Evolutionary conservation across 257 asterid genomes (phyloP), one percentile per base, ranked within the genome.

Genomic region (Lavandula angustifolia): DNA sequence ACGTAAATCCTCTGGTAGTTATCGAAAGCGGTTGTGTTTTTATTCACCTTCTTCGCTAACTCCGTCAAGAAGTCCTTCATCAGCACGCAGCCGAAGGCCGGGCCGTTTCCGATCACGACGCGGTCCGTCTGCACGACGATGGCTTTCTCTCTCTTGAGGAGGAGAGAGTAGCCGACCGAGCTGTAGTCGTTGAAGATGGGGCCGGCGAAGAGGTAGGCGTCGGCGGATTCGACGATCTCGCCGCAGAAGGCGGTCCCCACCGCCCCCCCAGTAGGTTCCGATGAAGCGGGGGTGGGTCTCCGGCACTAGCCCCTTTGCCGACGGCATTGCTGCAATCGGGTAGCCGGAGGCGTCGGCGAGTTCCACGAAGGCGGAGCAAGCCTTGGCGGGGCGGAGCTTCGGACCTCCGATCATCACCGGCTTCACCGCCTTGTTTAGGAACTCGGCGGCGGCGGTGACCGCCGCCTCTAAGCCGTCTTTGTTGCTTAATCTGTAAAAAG

Each of bases 191-290:
- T 87, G 69, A 90, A 87, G 56, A 87, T 85, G 0, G 95, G 95
- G 5, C 97, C 95, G 0, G 75, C 88, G 43, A 90, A 90, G 29
- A 90, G 22, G 71, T 90, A 90, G 0, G 92, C 85, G 37, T 90
- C 92, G 0, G 95, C 92, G 0, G 95, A 87, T 57, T 90, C 97
- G 4, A 90, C 95, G 1, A 90, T 90, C 68, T 87, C 97, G 0
- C 89, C 85, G 17, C 97, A 90, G 76, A 87, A 90, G 16, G 90
- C 72, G 0, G 95, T 85, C 64, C 95, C 77, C 3, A 87, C 90
- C 1, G 95, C 90, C 1, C 95, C 95, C 97, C 92, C 95, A 87
- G 18, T 90, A 90, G 0, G 95, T 90, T 55, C 95, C 97, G 29
- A 85, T 85, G 87, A 87, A 87, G 41, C 70, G 94, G 4, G 87